Evolutionary conservation across 2,329 filamentous ascomycete genomes (phyloP).

Genomic region (Neocatenulostroma microsporum): DNA sequence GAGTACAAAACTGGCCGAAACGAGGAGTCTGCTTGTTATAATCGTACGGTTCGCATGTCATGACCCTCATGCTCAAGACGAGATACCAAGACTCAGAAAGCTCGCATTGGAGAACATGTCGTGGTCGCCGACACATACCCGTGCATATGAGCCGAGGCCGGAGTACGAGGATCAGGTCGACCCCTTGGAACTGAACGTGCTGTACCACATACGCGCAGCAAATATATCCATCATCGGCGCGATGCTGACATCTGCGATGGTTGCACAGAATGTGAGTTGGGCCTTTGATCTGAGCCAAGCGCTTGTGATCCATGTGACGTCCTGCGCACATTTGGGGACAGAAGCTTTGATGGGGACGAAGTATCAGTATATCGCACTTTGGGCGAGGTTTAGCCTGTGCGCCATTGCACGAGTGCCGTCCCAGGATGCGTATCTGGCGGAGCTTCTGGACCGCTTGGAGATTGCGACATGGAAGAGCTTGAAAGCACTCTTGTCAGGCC

Average conservation of each 20-base stretch:
- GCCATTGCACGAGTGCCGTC: constrained; percentile 16
- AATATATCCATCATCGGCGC: constrained; percentile 12
- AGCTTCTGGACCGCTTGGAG: constrained; percentile 4
- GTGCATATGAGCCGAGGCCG: constrained; percentile 8
- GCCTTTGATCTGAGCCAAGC: constrained; percentile 9
- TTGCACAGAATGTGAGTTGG: constrained; percentile 5
- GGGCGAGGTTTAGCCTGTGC: constrained; percentile 15
- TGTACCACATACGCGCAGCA: constrained; percentile 17
- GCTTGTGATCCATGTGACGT: constrained; percentile 13
- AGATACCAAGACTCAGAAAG: constrained; percentile 8
- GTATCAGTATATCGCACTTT: constrained; percentile 16
- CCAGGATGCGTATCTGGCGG: constrained; percentile 7
- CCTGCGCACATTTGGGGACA: constrained; percentile 15
- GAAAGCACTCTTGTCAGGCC: background rate
- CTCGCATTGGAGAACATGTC: constrained; percentile 14
- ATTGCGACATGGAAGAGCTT: background rate
- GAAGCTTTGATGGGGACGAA: constrained; percentile 15
- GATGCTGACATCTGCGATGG: constrained; percentile 6
- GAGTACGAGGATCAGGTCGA: constrained; percentile 13
- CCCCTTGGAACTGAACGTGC: constrained; percentile 11
- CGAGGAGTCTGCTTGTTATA: constrained; percentile 12
- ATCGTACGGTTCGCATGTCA: constrained; percentile 4
- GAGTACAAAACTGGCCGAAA: constrained; percentile 11
- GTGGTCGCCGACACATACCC: constrained; percentile 17
- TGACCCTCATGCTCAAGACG: constrained; percentile 4